Conservation (phyloP, 805 yeast species). For the Priceomyces fermenticarens region DNA sequence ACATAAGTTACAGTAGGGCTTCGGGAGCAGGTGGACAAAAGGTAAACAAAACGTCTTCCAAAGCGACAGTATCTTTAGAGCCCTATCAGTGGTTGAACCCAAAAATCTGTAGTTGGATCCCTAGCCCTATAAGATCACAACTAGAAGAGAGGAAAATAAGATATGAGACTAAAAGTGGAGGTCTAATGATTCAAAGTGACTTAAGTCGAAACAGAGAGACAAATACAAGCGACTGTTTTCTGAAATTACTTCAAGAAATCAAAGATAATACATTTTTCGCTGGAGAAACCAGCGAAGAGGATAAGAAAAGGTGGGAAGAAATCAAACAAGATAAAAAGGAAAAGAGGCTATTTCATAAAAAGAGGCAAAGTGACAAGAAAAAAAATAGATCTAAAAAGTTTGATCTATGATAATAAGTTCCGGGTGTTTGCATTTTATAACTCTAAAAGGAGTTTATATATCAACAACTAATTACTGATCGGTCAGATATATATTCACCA, state of each 20-base stretch:
- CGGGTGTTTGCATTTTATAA: too few relatives aligned
- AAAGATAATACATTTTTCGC: constrained; percentile 45
- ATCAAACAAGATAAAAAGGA: constrained; percentile 30
- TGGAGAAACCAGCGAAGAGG: constrained; percentile 45
- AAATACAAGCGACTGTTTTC: constrained; percentile 57
- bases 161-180: constrained; percentile 54
- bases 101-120: constrained; percentile 53
- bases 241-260: constrained; percentile 55
- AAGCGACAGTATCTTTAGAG: constrained; percentile 57
- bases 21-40: constrained; percentile 90
- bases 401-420: constrained; percentile 13
- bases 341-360: constrained; percentile 30
- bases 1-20: constrained; percentile 51
- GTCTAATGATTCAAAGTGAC: constrained; percentile 61
- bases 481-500: too few relatives aligned
- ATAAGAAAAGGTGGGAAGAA: constrained; percentile 49
- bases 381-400: constrained; percentile 32
- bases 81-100: constrained; percentile 43
- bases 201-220: constrained; percentile 53
- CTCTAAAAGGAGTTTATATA: too few relatives aligned
- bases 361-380: constrained; percentile 37
- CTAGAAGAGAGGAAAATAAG: constrained; percentile 39
- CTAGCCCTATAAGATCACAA: constrained; percentile 46
- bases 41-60: constrained; percentile 69
- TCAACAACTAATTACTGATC: too few relatives aligned